phyloP scores from a whole-genome alignment of 805 yeast species.

The Ogataea pilisensis region DNA sequence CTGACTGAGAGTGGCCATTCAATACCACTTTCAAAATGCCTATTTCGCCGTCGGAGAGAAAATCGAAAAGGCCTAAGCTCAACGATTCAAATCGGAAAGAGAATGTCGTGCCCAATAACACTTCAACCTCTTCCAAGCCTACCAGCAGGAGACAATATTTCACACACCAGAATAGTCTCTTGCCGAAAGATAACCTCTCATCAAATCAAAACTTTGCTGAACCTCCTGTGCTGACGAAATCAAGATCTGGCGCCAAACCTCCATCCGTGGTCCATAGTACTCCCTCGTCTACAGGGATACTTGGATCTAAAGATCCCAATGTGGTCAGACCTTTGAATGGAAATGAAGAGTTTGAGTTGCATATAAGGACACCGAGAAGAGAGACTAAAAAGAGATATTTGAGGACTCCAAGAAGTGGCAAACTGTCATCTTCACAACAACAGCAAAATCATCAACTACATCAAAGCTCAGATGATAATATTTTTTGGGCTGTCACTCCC shows the following conservation, averaged over 20 bases:
- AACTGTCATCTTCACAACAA: not conserved
- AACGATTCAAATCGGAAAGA: conserved; percentile 5
- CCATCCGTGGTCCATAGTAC: not conserved
- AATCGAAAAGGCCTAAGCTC: conserved; percentile 4
- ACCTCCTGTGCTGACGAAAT: conserved; percentile 8
- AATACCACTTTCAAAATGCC: no score
- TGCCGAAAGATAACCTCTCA: conserved; percentile 4
- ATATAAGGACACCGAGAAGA: conserved; percentile 20
- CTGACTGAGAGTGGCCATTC: no score
- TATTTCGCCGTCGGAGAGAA: conserved; percentile 5
- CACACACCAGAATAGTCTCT: conserved; percentile 3
- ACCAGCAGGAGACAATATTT: conserved; percentile 8
- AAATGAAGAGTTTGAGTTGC: conserved; percentile 16
- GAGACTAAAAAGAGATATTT: not conserved
- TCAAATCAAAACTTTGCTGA: conserved; percentile 3
- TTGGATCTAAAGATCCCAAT: conserved; percentile 17
- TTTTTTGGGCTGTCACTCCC: conserved; percentile 43
- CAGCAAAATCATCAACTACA: conserved; percentile 12
- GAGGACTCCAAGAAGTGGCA: conserved; percentile 6
- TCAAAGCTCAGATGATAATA: conserved; percentile 33
- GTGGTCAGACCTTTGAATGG: conserved; percentile 7
- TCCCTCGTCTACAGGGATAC: not conserved
- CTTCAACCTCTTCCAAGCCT: not conserved
- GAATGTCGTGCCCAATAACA: conserved; percentile 3
- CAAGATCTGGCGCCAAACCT: conserved; percentile 1